Conservation (phyloP, 2,329 filamentous ascomycete species). For the Cercospora sp. region DNA sequence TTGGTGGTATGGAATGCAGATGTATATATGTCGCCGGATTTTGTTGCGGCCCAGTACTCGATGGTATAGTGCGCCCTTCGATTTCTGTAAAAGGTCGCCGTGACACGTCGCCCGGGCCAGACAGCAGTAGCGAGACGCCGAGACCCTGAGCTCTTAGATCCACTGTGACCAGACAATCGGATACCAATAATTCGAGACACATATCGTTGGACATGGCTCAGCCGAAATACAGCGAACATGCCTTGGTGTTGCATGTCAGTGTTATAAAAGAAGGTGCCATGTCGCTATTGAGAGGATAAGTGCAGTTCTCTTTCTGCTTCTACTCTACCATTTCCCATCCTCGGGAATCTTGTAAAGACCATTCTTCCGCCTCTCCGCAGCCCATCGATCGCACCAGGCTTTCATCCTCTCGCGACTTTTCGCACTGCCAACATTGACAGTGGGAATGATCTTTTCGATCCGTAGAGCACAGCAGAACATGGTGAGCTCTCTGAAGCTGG, state of each 20-base stretch:
- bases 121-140: no score
- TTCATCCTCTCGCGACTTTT: conserved; percentile 67
- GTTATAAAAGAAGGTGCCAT: not conserved
- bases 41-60: not conserved
- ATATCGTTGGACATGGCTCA: not conserved
- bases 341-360: conserved; percentile 53
- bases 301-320: not conserved
- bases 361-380: conserved; percentile 61
- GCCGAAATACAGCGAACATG: not conserved
- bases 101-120: not conserved
- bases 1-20: no score
- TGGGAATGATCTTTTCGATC: conserved; percentile 89
- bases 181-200: not conserved
- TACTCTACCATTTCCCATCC: conserved; percentile 35
- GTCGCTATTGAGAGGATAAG: not conserved
- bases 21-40: not conserved
- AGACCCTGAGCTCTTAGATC: not conserved
- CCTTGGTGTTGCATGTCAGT: not conserved
- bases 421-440: conserved; percentile 76
- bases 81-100: not conserved
- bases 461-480: conserved; percentile 87
- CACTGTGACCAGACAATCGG: not conserved
- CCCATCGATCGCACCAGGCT: conserved; percentile 65
- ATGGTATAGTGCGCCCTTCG: not conserved
- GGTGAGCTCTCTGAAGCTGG: conserved; percentile 88